Evolutionary conservation across 805 yeast species (phyloP).

Genomic region (Teunomyces lycoperdinae): DNA sequence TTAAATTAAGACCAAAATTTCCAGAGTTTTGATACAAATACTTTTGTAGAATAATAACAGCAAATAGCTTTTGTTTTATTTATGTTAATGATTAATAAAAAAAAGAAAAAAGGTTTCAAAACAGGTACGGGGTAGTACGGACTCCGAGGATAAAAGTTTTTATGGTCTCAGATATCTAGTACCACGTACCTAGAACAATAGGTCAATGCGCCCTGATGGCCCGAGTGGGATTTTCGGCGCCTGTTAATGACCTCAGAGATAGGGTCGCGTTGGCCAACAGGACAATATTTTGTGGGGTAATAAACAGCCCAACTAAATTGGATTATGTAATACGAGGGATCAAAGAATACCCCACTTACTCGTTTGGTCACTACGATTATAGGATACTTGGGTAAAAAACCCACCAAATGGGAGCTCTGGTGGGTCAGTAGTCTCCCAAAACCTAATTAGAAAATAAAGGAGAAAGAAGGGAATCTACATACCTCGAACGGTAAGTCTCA

Average conservation of each 20-base stretch:
- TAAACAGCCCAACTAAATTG: not conserved
- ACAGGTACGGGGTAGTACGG: not conserved
- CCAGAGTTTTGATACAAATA: not conserved
- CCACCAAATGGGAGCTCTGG: not conserved
- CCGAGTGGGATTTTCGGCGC: not conserved
- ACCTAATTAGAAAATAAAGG: too few relatives aligned
- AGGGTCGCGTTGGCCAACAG: not conserved
- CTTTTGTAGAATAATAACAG: not conserved
- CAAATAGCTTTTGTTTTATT: not conserved
- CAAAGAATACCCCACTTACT: not conserved
- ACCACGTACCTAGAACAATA: not conserved
- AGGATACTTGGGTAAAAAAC: not conserved
- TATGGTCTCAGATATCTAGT: not conserved
- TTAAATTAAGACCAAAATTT: not conserved
- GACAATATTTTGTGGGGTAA: slow-evolving; percentile 4
- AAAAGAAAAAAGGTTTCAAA: not conserved
- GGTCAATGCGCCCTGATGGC: not conserved
- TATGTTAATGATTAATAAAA: not conserved
- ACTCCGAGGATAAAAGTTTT: not conserved
- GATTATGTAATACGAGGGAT: not conserved
- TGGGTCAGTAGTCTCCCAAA: not conserved
- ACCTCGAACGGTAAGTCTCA: too few relatives aligned
- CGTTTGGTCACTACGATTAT: not conserved
- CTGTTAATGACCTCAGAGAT: not conserved
- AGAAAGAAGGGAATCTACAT: too few relatives aligned